phyloP scores from a whole-genome alignment of 2,329 filamentous ascomycete species.

The Fusarium sp. region DNA sequence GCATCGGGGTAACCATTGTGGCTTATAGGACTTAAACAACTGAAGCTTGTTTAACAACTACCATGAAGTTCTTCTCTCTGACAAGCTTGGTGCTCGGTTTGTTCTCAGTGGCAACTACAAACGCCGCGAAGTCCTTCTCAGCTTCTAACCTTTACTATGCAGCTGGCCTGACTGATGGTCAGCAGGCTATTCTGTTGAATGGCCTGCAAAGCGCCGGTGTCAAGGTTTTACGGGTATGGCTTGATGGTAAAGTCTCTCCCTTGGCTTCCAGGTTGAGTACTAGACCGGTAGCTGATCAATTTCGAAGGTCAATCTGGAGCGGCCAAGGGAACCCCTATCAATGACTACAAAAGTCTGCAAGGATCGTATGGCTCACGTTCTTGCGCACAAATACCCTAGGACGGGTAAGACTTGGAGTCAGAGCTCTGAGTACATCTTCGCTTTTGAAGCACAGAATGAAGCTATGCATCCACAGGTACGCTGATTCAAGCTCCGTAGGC shows the following conservation, averaged over 20 bases:
- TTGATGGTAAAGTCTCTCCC: background rate
- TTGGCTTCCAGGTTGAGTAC: background rate
- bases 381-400: conserved; percentile 1
- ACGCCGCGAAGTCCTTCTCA: conserved; percentile 21
- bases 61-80: background rate
- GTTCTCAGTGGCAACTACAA: background rate
- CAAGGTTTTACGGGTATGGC: conserved; percentile 19
- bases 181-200: background rate
- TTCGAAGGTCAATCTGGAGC: background rate
- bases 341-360: conserved; percentile 1
- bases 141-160: conserved; percentile 27
- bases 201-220: conserved; percentile 14
- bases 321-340: background rate
- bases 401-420: conserved; percentile 33
- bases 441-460: conserved; percentile 42
- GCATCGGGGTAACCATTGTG: no score
- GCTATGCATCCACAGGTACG: conserved; percentile 38
- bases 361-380: background rate
- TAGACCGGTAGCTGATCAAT: background rate
- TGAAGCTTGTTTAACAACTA: no score
- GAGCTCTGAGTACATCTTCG: conserved; percentile 42
- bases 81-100: background rate
- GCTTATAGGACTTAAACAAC: no score
- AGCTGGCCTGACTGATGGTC: conserved; percentile 3
- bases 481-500: background rate